Conservation (phyloP, 1,284 basidiomycete species). For the Malassezia brasiliensis region DNA sequence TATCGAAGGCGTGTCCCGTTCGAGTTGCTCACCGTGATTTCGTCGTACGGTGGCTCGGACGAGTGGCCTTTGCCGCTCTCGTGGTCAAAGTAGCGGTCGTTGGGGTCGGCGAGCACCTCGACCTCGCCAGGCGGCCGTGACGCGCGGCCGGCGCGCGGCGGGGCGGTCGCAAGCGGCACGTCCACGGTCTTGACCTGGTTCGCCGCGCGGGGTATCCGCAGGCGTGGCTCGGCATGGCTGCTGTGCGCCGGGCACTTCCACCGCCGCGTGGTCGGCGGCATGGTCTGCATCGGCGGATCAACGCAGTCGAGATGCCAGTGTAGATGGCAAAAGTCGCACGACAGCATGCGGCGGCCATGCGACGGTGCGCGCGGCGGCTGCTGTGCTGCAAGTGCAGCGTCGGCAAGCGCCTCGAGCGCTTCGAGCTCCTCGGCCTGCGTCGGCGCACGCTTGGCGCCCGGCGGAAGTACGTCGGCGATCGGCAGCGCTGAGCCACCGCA, state of each 20-base stretch:
- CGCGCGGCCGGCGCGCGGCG: conserved; percentile 59
- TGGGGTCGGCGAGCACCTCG: conserved; percentile 62
- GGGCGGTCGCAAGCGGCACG: conserved; percentile 37
- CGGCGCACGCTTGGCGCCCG: not conserved
- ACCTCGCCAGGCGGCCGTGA: conserved; percentile 67
- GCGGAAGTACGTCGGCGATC: conserved; percentile 37
- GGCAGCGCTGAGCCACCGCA: conserved; percentile 69
- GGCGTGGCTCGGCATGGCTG: conserved; percentile 58
- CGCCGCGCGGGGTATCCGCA: conserved; percentile 25
- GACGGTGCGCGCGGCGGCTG: not conserved
- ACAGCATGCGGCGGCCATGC: conserved; percentile 58
- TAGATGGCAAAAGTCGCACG: conserved; percentile 87
- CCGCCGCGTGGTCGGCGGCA: conserved; percentile 78
- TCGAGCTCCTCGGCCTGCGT: not conserved
- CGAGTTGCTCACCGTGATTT: conserved; percentile 48
- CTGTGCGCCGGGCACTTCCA: conserved; percentile 99
- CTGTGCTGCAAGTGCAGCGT: conserved; percentile 37
- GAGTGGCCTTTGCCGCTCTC: conserved; percentile 19
- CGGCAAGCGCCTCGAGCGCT: conserved; percentile 26
- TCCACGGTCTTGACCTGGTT: conserved; percentile 21
- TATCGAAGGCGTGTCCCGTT: conserved; percentile 51
- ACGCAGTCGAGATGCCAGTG: conserved; percentile 98
- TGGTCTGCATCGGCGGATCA: conserved; percentile 71
- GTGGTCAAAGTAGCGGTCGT: conserved; percentile 39
- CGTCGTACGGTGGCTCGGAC: conserved; percentile 32